Evolutionary conservation across 257 asterid genomes (phyloP).

Genomic region (Misopates orontium): DNA sequence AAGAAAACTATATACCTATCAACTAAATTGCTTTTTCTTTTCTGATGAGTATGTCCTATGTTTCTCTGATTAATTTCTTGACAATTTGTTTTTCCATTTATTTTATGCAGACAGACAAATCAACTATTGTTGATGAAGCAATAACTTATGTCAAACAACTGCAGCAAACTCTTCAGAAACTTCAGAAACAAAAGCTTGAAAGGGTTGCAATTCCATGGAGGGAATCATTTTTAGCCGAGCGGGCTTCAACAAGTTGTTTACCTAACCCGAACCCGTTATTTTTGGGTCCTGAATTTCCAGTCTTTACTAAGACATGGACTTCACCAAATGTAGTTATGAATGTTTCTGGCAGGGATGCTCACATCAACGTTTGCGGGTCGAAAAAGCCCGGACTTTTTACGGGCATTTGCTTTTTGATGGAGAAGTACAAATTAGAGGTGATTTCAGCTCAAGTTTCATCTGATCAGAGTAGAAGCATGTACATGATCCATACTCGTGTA

Average conservation of each 20-base stretch:
- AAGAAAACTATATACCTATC: too few relatives aligned
- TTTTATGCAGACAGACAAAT: constrained; percentile 60
- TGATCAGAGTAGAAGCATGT: constrained; percentile 36
- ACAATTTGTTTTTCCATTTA: background rate
- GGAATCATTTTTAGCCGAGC: constrained; percentile 55
- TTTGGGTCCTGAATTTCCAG: constrained; percentile 27
- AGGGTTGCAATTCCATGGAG: constrained; percentile 34
- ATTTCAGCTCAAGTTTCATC: constrained; percentile 52
- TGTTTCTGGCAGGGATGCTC: constrained; percentile 56
- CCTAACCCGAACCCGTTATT: constrained; percentile 18
- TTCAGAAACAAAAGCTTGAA: constrained; percentile 52
- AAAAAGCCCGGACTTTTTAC: constrained; percentile 48
- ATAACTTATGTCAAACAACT: constrained; percentile 46
- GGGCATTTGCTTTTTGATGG: constrained; percentile 46
- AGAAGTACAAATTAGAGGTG: constrained; percentile 55
- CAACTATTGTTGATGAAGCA: constrained; percentile 75
- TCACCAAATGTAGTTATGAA: constrained; percentile 54
- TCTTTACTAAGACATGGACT: constrained; percentile 53
- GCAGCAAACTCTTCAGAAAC: constrained; percentile 37
- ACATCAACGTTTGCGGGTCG: constrained; percentile 49
- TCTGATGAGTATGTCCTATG: too few relatives aligned
- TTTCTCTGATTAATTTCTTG: background rate
- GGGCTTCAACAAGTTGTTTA: constrained; percentile 37
- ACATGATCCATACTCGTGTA: constrained; percentile 59
- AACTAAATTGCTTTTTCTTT: too few relatives aligned